A percentile compares a stretch with the other conserved stretches of the same genome.
Evolutionary conservation across 768 basidiomycete genomes (phyloP).

Genomic region (Tubosaeta sp.): DNA sequence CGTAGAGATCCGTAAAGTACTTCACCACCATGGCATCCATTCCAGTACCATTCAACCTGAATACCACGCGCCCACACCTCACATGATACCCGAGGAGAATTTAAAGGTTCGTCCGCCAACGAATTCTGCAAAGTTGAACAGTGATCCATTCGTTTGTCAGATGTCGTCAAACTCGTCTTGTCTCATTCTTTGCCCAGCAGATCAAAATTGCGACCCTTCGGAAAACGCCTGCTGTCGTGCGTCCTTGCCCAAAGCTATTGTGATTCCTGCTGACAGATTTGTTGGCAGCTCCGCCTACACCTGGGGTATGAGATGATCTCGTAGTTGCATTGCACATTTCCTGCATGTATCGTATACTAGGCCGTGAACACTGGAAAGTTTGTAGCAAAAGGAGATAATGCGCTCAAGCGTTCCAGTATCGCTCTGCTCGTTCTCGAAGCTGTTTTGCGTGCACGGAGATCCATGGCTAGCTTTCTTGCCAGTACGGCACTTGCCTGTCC

Average conservation of each 20-base stretch:
- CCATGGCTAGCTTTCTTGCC: constrained; percentile 61
- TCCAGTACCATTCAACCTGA: constrained; percentile 94
- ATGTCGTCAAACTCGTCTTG: constrained; percentile 54
- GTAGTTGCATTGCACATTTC: neutral
- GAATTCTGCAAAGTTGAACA: neutral
- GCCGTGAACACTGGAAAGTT: constrained; percentile 66
- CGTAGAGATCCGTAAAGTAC: constrained; percentile 71
- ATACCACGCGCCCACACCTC: constrained; percentile 44
- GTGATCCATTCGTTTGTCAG: constrained; percentile 28
- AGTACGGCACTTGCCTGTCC: constrained; percentile 62
- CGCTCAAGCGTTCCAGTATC: constrained; percentile 56
- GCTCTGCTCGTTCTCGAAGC: constrained; percentile 46
- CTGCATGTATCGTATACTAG: constrained; percentile 10
- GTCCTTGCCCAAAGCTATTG: constrained; percentile 27
- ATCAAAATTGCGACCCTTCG: constrained; percentile 59
- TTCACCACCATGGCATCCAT: constrained; percentile 93
- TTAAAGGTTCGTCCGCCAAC: constrained; percentile 40
- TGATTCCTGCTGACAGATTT: constrained; percentile 1
- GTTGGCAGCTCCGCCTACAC: constrained; percentile 42
- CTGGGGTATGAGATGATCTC: constrained; percentile 38
- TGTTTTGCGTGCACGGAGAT: constrained; percentile 49
- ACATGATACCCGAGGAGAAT: constrained; percentile 40
- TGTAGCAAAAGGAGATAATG: constrained; percentile 61
- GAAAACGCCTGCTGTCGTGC: constrained; percentile 80
- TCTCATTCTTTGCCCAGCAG: constrained; percentile 67